Percentiles rank a stretch among this genome's conserved stretches.
Conservation (phyloP, 495 filamentous ascomycete genomes). For the Extremus antarcticus region DNA sequence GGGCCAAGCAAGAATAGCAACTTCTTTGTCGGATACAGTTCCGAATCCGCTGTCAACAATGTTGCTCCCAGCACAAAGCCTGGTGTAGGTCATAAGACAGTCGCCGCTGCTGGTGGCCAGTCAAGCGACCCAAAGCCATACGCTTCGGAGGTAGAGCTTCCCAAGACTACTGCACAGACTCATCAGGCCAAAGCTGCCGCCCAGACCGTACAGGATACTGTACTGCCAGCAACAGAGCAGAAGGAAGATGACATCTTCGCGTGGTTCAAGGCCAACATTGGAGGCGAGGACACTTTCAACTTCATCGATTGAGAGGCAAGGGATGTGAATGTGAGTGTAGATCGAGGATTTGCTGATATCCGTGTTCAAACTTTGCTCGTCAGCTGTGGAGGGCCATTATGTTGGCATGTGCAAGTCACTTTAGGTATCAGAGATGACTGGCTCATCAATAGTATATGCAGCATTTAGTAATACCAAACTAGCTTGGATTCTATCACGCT, state of each 20-base stretch:
- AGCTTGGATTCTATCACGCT: not conserved
- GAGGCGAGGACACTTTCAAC: not conserved
- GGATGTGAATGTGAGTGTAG: too few relatives aligned
- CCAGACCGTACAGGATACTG: not conserved
- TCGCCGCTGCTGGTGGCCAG: too few relatives aligned
- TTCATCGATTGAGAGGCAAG: not conserved
- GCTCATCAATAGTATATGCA: not conserved
- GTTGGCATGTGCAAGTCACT: not conserved
- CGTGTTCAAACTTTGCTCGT: not conserved
- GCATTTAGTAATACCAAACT: not conserved
- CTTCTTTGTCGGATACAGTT: conserved; percentile 6
- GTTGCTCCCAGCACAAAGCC: not conserved
- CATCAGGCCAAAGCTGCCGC: not conserved
- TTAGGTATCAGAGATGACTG: not conserved
- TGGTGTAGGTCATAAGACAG: too few relatives aligned
- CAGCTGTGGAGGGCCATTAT: not conserved
- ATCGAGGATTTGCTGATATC: not conserved
- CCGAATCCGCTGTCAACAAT: not conserved
- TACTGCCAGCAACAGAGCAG: not conserved
- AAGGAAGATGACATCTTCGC: not conserved
- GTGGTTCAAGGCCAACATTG: not conserved
- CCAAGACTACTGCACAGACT: too few relatives aligned
- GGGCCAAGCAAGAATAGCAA: not conserved
- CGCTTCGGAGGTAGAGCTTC: too few relatives aligned
- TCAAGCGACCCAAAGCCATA: too few relatives aligned